Evolutionary conservation across 2,329 filamentous ascomycete genomes (phyloP), one percentile per base, ranked within the genome.

Genomic region (Chaetomiaceae sp.): DNA sequence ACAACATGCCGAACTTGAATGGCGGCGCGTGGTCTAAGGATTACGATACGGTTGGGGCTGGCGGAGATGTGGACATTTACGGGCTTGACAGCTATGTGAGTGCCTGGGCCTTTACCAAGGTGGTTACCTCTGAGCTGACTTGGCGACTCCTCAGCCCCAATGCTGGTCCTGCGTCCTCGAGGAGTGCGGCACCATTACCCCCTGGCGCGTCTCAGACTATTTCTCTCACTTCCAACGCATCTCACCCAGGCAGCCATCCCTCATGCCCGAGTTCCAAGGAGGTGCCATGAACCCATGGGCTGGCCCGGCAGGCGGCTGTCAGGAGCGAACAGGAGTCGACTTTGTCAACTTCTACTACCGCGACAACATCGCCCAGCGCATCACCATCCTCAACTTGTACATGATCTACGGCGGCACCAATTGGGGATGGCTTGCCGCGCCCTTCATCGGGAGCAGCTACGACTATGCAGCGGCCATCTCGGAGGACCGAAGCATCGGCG

Each of bases 271-370:
- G 34, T 51, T 46, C 11, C 49, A 51, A 15, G 49, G 40, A 17
- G 49, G 49, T 14, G 31, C 40, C 23, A 22, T 38, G 12, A 45
- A 38, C 23, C 42, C 49, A 4, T 51, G 49, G 49, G 6, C 12
- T 19, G 49, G 49, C 0, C 40, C 40, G 6, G 22, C 33, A 2
- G 40, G 39, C 3, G 48, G 39, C 4, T 51, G 48, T n/a, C 3
- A 3, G 14, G 39, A 44, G 2, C 40, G 48, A 3, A 29, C n/a
- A 6, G 48, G 48, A 1, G 40, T 45, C 6, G 49, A 39, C 23
- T 45, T 51, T 37, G 40, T 39, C 40, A 51, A 51, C 19, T 38
- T 51, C 14, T 51, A 45, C 40, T 51, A 51, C 49, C 40, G 40
- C 17, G 33, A 51, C 40, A 46, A 29, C 22, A 39, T 45, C n/a